Conservation (phyloP, 2,329 filamentous ascomycete species). For the Fusarium sp. region DNA sequence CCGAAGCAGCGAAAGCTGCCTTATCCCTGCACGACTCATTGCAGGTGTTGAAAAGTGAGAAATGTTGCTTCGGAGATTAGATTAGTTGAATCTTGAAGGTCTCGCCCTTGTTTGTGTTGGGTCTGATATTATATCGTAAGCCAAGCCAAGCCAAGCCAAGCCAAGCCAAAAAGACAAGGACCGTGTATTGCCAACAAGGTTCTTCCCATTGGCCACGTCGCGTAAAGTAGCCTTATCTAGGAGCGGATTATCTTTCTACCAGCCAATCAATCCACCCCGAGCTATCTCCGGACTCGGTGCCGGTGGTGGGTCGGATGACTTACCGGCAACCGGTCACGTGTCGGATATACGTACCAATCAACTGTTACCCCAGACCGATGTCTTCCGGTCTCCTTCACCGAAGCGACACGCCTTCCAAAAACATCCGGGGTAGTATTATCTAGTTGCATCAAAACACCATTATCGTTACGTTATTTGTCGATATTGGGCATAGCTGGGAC, state of each 20-base stretch:
- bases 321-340: conserved; percentile 32
- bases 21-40: conserved; percentile 34
- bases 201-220: conserved; percentile 14
- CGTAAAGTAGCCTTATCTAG: conserved; percentile 11
- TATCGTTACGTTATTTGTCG: conserved; percentile 13
- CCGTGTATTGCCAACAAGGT: conserved; percentile 24
- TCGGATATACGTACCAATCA: conserved; percentile 11
- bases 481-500: neutral
- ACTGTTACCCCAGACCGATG: conserved; percentile 17
- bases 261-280: neutral
- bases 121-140: conserved; percentile 16
- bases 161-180: neutral
- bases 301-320: conserved; percentile 25
- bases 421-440: conserved; percentile 17
- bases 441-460: conserved; percentile 18
- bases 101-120: conserved; percentile 1
- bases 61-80: neutral
- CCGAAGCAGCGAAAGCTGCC: conserved; percentile 34
- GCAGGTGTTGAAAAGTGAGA: neutral
- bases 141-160: no score
- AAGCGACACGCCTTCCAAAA: conserved; percentile 30
- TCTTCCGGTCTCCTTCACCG: conserved; percentile 16
- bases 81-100: neutral
- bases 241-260: conserved; percentile 18
- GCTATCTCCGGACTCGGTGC: conserved; percentile 10